Base-by-base conservation (phyloP, 768 basidiomycete species). In the Austroboletus eburneus region DNA sequence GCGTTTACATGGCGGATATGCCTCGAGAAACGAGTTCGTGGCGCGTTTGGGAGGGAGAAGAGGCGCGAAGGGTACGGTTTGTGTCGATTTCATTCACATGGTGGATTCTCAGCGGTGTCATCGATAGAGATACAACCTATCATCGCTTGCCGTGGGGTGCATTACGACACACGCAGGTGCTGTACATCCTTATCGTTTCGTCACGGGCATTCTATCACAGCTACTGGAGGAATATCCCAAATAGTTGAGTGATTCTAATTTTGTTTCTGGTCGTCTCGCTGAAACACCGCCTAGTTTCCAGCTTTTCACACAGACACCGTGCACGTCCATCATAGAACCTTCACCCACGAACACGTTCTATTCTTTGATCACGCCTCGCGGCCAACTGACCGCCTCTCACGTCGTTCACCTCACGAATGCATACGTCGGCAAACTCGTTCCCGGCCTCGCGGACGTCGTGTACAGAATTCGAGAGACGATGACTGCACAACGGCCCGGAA, bases 181-280 rank as follows among this genome's bases (percentile, higher is more conserved):
- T 0, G 64, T 83, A 23, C 83, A 87, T 48, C 81, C 85, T 1
- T 88, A 88, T 59, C 78, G 81, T 17, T 70, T 85, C 24, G 77
- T 87, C 12, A 85, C 83, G 1, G 73, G 73, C 2, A 71, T 86
- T 21, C 64, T 86, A 18, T 51, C 67, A 13, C 77, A 77, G 36
- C 73, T 85, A 2, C 63, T 85, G 6, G 49, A 66, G 10, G 66
- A 68, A n/a, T 73, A 82, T 51, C 63, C 74, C 10, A 64, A 76
- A 18, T 43, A 45, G 63, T n/a, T 68, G 17, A 55, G 69, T 23
- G 47, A 45, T 10, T 51, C 22, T 55, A 41, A 43, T 52, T 8
- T 51, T 25, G 34, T 17, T 42, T 48, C 13, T 43, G 2, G 32
- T 29, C 6, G 9, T 22, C 24, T 36, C 23, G 35, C 32, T 39